Conservation (phyloP, 1,139 yeast species). For the Candida sp. region DNA sequence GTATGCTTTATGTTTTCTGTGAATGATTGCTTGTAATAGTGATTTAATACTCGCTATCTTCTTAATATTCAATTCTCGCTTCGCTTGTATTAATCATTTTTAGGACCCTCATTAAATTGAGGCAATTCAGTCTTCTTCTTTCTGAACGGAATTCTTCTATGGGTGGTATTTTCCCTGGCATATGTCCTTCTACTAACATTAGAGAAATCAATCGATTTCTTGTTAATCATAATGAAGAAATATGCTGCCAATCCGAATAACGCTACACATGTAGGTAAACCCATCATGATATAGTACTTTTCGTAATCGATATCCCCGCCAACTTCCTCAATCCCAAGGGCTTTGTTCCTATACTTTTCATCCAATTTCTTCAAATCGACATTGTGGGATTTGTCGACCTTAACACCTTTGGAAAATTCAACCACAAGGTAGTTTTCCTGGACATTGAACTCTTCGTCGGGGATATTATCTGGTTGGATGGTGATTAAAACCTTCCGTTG, state of each 20-base stretch:
- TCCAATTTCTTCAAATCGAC: conserved; percentile 47
- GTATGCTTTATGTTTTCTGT: too few species aligned
- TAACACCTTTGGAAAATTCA: conserved; percentile 53
- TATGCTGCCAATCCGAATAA: conserved; percentile 62
- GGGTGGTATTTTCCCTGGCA: conserved; percentile 37
- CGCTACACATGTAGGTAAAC: conserved; percentile 72
- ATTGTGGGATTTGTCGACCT: conserved; percentile 57
- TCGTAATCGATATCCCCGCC: conserved; percentile 63
- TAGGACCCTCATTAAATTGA: conserved; percentile 14
- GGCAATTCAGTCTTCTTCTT: conserved; percentile 26
- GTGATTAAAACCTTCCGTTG: conserved; percentile 53
- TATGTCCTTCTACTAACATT: conserved; percentile 51
- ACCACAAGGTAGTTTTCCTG: conserved; percentile 50
- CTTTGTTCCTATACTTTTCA: conserved; percentile 28
- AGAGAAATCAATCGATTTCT: conserved; percentile 38
- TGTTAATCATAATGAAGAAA: conserved; percentile 54
- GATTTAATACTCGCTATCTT: too few species aligned
- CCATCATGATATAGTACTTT: conserved; percentile 61
- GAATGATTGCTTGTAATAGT: too few species aligned
- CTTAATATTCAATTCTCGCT: too few species aligned
- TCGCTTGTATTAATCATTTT: too few species aligned
- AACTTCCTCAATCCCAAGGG: conserved; percentile 39
- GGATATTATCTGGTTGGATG: conserved; percentile 66
- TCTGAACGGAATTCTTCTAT: conserved; percentile 29
- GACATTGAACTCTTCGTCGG: conserved; percentile 64